Base-by-base conservation (phyloP, 768 basidiomycete species). In the Pholiota conissans region DNA sequence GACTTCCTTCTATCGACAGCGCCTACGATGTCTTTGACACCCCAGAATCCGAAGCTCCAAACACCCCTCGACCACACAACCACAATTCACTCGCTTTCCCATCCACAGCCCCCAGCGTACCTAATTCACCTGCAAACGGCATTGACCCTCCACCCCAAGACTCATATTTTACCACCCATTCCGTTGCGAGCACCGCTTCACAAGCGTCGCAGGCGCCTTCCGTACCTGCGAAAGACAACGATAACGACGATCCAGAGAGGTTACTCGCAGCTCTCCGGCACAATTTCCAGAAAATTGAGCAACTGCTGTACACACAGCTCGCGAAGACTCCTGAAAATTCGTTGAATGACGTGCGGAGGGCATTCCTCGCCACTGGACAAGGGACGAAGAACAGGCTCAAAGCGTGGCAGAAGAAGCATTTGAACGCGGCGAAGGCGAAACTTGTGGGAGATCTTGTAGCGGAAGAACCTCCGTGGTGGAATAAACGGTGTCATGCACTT, bases 391-490 rank as follows among this genome's bases (percentile, higher is more conserved):
- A 78, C 59, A 74, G 87, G 29, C 64, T 90, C 10, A 55, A 65
- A 0, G 86, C 85, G 0, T 90, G 87, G 88, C 80, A 86, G 71
- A 73, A 69, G 66, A 89, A 89, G 65, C 86, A 89, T 70, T 61
- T 84, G n/a, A 56, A 59, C 1, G 55, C 53, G 29, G 59, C 58
- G 45, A 66, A 71, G 56, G 57, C 64, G 49, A 62, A 63, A 14
- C 18, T 63, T 14, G 55, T 63, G 57, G 67, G 74, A 11, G 70
- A 71, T 20, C 59, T 75, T 49, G 59, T 65, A 22, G 68, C 66
- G 9, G 62, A 66, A n/a, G 82, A 85, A 56, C 88, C 88, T 1
- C 80, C 76, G 29, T 91, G 89, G 89, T 90, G 86, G 87, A 69
- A 65, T 14, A 72, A 70, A 18, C 79, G 78, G 8, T 85, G 76